Evolutionary conservation across 345 rosid genomes (phyloP), one percentile per base, ranked within the genome.

Genomic region (Carallia pectinifolia): DNA sequence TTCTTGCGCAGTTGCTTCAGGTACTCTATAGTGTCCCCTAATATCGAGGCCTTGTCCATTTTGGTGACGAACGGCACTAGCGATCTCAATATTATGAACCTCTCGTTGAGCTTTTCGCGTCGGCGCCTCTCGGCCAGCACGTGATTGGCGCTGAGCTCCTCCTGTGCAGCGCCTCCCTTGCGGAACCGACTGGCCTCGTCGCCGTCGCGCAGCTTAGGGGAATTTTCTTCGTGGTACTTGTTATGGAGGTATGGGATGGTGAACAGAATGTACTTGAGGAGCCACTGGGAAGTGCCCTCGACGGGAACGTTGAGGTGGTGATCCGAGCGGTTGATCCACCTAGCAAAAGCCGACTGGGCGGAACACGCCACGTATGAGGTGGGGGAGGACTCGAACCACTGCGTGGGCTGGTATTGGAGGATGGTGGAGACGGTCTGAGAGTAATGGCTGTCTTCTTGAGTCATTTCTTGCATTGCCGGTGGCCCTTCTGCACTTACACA

Each of bases 31-130:
- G 99, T 89, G 80, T 96, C 99, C 6, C 97, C 99, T 7, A 96
- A 72, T 67, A 96, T 92, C 3, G 99, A 96, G 5, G 93, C 97
- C 84, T 96, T 96, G 82, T 96, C 99, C 98, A 96, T 90, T 73
- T 96, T 92, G 13, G 98, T 92, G 52, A 96, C 97, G 70, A 92
- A 92, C 16, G 99, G 99, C 64, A 92, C 97, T n/a, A 96, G 74
- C 5, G 99, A 90, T 71, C 98, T 76, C 50, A 96, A 56, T 3
- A 89, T 83, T 36, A 87, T 80, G 76, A 96, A 96, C 75, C 96
- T 76, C 85, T 96, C 93, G 62, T 96, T 96, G 4, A 96, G 87
- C 80, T 96, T 96, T 84, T 92, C 98, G 0, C 98, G 85, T 1
- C 99, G 87, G 34, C 98, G 94, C 47, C 99, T 84, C 84, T 96